Evolutionary conservation across 2,329 filamentous ascomycete genomes (phyloP).

Genomic region (Monascus ruber): DNA sequence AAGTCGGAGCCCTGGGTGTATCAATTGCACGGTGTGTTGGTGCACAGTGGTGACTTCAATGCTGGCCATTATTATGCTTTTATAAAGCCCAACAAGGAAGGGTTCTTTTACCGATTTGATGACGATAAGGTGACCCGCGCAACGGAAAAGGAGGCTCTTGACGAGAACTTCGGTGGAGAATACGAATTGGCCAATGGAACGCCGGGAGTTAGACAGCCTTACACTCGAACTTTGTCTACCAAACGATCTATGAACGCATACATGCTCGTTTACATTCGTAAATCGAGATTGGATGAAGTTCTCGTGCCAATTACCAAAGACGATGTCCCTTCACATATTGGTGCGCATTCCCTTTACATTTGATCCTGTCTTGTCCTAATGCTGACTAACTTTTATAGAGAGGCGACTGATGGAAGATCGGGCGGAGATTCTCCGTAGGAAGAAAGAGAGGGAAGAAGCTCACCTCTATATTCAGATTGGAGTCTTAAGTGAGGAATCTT

Average conservation of each 20-base stretch:
- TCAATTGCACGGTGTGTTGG: conserved; percentile 85
- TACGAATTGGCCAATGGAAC: conserved; percentile 51
- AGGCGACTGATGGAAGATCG: conserved; percentile 71
- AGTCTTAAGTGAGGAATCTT: conserved; percentile 71
- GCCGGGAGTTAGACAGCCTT: conserved; percentile 50
- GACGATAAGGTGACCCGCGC: conserved; percentile 95
- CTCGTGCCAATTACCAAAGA: conserved; percentile 63
- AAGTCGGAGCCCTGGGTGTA: conserved; percentile 83
- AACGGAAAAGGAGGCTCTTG: conserved; percentile 78
- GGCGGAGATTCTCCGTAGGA: conserved; percentile 59
- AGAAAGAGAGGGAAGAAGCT: conserved; percentile 84
- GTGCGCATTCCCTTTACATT: conserved; percentile 34
- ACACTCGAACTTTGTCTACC: conserved; percentile 51
- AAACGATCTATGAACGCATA: conserved; percentile 79
- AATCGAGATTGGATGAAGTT: conserved; percentile 72
- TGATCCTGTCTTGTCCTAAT: neutral
- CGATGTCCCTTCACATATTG: conserved; percentile 72
- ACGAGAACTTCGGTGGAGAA: conserved; percentile 94
- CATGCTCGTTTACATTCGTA: conserved; percentile 96
- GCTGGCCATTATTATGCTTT: conserved; percentile 98
- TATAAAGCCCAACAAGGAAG: conserved; percentile 83
- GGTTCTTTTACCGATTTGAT: conserved; percentile 93
- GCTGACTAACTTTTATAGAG: conserved; percentile 35
- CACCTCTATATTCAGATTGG: conserved; percentile 83
- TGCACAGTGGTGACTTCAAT: conserved; percentile 93